Base-by-base conservation (phyloP, 73 alveolate genomes). In the Stentor coeruleus region DNA sequence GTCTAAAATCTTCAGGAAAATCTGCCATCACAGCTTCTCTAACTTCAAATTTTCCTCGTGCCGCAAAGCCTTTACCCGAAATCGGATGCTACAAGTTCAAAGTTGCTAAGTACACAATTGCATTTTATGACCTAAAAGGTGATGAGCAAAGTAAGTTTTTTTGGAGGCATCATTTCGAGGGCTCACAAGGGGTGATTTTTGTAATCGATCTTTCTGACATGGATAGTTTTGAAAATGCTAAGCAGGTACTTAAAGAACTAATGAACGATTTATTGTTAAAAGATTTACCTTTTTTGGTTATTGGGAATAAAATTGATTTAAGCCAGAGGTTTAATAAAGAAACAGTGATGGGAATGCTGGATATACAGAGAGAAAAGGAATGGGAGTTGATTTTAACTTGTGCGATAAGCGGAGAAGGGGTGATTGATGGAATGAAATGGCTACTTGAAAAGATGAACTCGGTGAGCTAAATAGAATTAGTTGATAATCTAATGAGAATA, bases 1-100 rank as follows among this genome's bases (percentile, higher is more conserved):
- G 79, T 20, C 41, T 66, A 40, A 20, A 66, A 66, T 37, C 49
- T 31, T 66, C 79, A 66, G 79, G 79, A 31, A 66, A 66, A 31
- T 66, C 79, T 1, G 33, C 79, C 33, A 37, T 66, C 15, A 66
- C 79, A 26, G 26, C n/a, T 20, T 66, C 33, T 20, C 37, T 66
- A 66, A 33, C n/a, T 40, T 20, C 42, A 1, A 20, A 66, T 1
- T 66, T 28, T 33, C 79, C 79, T 1, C 36, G 79, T 1, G 79
- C 79, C n/a, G 79, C 79, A 66, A 66, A 66, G 39, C 79, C 79
- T 66, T 31, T 66, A 20, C 79, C 79, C 11, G 79, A 66, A 2
- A 20, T 66, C 41, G 79, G 79, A 15, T 66, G 79, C 39, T 66
- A 66, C 39, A 66, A 66, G 37, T 66, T 66, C 79, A 66, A 66